Evolutionary conservation across 2,329 filamentous ascomycete species (phyloP).

Genomic region (Raffaelea arxii): DNA sequence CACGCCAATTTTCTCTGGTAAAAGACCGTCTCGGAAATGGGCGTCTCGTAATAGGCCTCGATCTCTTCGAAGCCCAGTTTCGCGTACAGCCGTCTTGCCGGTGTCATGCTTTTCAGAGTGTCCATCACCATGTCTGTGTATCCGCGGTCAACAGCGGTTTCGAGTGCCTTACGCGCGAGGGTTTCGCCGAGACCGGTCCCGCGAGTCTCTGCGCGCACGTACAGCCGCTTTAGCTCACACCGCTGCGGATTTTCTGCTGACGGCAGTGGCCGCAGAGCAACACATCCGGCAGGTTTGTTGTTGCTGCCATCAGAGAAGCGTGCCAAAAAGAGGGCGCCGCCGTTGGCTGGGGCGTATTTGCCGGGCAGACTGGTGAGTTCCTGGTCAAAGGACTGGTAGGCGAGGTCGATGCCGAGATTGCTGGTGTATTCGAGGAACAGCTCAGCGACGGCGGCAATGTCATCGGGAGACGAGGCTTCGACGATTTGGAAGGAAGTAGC

Average conservation of each 20-base stretch:
- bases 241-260: neutral
- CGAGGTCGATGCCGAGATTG: constrained; percentile 17
- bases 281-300: constrained; percentile 4
- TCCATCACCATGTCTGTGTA: constrained; percentile 11
- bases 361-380: constrained; percentile 11
- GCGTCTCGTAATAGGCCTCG: constrained; percentile 10
- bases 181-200: constrained; percentile 9
- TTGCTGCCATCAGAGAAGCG: neutral
- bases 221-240: constrained; percentile 12
- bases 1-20: neutral
- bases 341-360: constrained; percentile 5
- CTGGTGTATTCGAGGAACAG: constrained; percentile 11
- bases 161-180: constrained; percentile 2
- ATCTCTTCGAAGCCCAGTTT: constrained; percentile 31
- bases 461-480: constrained; percentile 4
- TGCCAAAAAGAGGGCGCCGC: constrained; percentile 7
- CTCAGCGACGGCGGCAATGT: constrained; percentile 6
- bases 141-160: neutral
- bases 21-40: constrained; percentile 8
- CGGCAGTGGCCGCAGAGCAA: constrained; percentile 8
- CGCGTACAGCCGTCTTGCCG: constrained; percentile 31
- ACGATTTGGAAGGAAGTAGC: too few species aligned
- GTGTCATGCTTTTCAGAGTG: constrained; percentile 13
- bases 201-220: constrained; percentile 7
- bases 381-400: constrained; percentile 11